These are phyloP conservation scores for Fusarium sp. DNA, from an alignment of 2,329 filamentous ascomycete genomes.

Conservation along the genomic window DNA sequence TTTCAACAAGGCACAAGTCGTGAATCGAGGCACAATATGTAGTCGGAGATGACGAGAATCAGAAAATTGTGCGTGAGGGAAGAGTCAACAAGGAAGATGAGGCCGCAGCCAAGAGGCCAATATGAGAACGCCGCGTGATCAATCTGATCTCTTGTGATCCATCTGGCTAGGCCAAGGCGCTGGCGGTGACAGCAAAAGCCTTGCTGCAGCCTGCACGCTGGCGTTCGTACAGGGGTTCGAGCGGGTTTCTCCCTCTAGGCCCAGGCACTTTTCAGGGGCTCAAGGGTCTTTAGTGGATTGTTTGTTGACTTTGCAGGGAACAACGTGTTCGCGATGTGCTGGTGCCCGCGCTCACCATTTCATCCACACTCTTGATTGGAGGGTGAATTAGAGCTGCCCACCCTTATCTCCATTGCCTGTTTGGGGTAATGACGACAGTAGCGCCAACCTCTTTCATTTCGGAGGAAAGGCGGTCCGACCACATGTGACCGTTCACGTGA, in stretches of 20 bases:
- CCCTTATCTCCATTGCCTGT: conserved; percentile 21
- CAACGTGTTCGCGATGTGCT: conserved; percentile 34
- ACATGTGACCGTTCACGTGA: conserved; percentile 24
- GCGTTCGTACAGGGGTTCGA: conserved; percentile 29
- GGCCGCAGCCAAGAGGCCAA: conserved; percentile 23
- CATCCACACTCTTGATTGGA: conserved; percentile 35
- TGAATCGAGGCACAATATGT: conserved; percentile 1
- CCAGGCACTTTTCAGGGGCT: conserved; percentile 21
- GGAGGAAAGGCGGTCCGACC: not conserved
- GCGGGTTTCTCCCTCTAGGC: conserved; percentile 16
- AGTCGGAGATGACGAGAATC: not conserved
- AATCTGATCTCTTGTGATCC: conserved; percentile 36
- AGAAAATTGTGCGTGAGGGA: conserved; percentile 1
- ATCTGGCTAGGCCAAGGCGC: conserved; percentile 10
- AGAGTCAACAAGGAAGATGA: conserved; percentile 28
- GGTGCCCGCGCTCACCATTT: conserved; percentile 31
- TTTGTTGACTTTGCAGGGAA: conserved; percentile 33
- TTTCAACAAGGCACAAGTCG: conserved; percentile 23
- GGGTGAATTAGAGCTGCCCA: conserved; percentile 23
- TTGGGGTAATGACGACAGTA: conserved; percentile 39
- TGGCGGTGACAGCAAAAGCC: conserved; percentile 14
- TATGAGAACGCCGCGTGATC: conserved; percentile 21
- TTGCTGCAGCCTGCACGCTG: conserved; percentile 23
- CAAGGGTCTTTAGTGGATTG: conserved; percentile 22
- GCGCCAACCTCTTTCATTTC: conserved; percentile 2